Evolutionary conservation across 768 basidiomycete species (phyloP), one percentile per base, ranked within the genome.

Genomic region (Coprinopsis cinerea): DNA sequence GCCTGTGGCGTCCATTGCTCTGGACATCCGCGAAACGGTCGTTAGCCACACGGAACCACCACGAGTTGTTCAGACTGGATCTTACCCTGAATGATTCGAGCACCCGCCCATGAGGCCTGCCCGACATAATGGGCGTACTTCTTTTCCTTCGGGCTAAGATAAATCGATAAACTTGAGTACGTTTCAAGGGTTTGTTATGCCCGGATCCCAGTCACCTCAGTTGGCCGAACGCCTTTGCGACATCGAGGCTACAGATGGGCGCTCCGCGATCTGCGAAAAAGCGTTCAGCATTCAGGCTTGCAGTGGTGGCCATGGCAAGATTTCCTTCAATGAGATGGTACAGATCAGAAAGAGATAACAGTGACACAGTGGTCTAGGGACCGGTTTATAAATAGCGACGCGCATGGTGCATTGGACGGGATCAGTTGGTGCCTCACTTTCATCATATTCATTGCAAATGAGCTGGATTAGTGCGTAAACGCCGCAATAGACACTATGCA

Each of bases 1-100:
- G 86, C 86, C 54, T 86, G 76, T 0, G 81, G 72, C 0, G 89
- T 88, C 86, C 85, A 90, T 70, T 92, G 89, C 39, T 72, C 83
- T 75, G 47, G 27, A 30, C n/a, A 37, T 17, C 18, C n/a, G n/a
- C 26, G n/a, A 17, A 49, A 25, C 22, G 39, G 9, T 27, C 25
- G 9, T 37, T 28, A 11, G 32, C 13, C 37, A 9, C 6, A 39
- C 6, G 6, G 10, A 18, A 39, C 17, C 6, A 6, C 30, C 23
- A 17, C 14, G 25, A 23, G 10, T 44, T 10, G 41, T 25, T 14
- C 22, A 43, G 10, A 26, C 30, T 7, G 7, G 25, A 17, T 17
- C 10, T 7, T 28, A 69, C 73, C 73, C 68, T 89, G 85, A 48
- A 91, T 86, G 65, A 93, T 85, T 34, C 85, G 76, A 44, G 79